These are phyloP conservation scores for Metschnikowia orientalis DNA, from an alignment of 805 yeast species.

Conservation along the genomic window DNA sequence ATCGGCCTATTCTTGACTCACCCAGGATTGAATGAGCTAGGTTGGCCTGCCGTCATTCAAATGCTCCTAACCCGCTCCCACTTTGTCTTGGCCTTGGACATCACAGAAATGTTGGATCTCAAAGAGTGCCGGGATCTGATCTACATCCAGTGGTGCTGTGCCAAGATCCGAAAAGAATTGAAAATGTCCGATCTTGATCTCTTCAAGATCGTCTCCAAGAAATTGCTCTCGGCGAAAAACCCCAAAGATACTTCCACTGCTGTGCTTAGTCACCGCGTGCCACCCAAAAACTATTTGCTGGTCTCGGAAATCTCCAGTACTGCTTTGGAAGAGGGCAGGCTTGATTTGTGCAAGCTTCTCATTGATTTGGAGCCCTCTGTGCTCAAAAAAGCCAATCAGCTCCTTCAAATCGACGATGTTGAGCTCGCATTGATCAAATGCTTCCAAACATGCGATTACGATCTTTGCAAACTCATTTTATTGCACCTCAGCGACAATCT, in stretches of 20 bases:
- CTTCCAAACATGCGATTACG: constrained; percentile 55
- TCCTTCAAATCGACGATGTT: constrained; percentile 68
- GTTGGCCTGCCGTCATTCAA: constrained; percentile 51
- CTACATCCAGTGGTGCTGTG: constrained; percentile 76
- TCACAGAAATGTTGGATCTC: constrained; percentile 47
- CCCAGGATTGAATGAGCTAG: constrained; percentile 46
- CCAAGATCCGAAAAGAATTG: constrained; percentile 54
- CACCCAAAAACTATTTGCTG: constrained; percentile 37
- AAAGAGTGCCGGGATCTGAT: constrained; percentile 40
- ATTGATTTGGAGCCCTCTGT: constrained; percentile 65
- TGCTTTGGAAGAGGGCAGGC: constrained; percentile 81
- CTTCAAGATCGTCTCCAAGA: constrained; percentile 44
- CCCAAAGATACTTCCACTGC: constrained; percentile 24
- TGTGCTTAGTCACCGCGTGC: not conserved
- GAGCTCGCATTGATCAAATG: constrained; percentile 67
- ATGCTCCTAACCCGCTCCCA: constrained; percentile 55
- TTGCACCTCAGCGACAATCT: constrained; percentile 50
- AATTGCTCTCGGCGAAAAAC: constrained; percentile 31
- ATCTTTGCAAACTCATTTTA: constrained; percentile 56
- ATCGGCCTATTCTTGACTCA: constrained; percentile 69
- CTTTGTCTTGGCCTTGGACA: constrained; percentile 59
- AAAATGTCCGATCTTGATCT: constrained; percentile 58
- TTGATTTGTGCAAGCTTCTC: constrained; percentile 60
- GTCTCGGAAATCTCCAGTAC: constrained; percentile 55
- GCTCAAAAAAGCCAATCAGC: constrained; percentile 50